These are phyloP conservation scores for Nicotiana benthamiana DNA, from an alignment of 257 asterid genomes.

Conservation along the genomic window DNA sequence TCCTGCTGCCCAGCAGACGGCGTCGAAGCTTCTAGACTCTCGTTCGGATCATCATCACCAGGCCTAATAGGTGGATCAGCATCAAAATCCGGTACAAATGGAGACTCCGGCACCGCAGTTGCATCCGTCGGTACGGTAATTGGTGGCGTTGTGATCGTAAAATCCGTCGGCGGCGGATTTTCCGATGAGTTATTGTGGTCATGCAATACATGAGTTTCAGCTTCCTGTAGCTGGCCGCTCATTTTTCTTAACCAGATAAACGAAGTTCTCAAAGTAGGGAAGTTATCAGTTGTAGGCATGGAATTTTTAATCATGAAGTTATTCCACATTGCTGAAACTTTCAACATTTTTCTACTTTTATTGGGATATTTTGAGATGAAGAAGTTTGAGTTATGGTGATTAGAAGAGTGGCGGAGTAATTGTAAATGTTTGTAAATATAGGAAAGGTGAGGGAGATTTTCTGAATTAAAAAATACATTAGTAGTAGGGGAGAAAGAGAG, in stretches of 20 bases:
- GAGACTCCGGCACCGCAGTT: conserved; percentile 2
- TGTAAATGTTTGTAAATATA: neutral
- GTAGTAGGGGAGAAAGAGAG: too few relatives aligned
- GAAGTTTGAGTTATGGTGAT: neutral
- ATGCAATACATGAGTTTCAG: neutral
- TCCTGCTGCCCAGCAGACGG: neutral
- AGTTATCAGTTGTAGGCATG: neutral
- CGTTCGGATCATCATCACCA: neutral
- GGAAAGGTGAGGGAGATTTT: neutral
- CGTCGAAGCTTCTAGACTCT: neutral
- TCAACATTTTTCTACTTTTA: neutral
- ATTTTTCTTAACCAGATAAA: neutral
- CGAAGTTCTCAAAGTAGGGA: neutral
- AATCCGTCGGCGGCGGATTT: neutral
- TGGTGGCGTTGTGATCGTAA: neutral
- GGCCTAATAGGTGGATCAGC: conserved; percentile 11
- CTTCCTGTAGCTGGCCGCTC: neutral
- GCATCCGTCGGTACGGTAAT: conserved; percentile 2
- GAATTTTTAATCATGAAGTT: neutral
- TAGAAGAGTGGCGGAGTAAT: neutral
- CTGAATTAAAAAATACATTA: neutral
- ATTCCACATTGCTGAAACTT: neutral
- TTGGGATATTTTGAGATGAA: neutral
- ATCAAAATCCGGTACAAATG: conserved; percentile 2
- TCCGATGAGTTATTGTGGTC: neutral